Evolutionary conservation across 2,329 filamentous ascomycete genomes (phyloP).

Genomic region (Diaporthe nobilis): DNA sequence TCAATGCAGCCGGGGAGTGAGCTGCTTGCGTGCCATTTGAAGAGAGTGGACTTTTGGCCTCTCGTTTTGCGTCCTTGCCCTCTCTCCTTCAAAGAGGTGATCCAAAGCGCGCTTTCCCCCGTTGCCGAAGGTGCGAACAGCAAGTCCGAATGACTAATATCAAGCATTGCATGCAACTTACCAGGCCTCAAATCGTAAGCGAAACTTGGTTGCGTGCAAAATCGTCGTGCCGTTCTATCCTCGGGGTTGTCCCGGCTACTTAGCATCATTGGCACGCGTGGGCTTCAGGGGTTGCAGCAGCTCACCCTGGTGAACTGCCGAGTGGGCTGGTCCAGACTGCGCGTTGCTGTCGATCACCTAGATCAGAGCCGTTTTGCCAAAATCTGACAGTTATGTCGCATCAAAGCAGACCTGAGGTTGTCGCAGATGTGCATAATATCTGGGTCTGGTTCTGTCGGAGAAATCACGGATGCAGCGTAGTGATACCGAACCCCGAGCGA

Average conservation of each 20-base stretch:
- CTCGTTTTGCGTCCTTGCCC: background rate
- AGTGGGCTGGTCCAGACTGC: background rate
- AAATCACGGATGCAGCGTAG: background rate
- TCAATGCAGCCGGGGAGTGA: background rate
- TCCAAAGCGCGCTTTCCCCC: background rate
- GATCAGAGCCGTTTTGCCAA: background rate
- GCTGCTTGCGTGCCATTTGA: background rate
- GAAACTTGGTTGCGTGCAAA: background rate
- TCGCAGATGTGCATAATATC: background rate
- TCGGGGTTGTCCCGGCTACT: background rate
- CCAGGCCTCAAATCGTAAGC: background rate
- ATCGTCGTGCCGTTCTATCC: background rate
- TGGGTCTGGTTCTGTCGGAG: background rate
- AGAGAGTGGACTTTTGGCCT: background rate
- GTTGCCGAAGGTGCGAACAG: background rate
- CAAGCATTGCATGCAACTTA: background rate
- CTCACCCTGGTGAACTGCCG: background rate
- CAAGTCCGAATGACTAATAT: background rate
- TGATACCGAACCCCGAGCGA: constrained; percentile 28
- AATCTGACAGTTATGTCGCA: constrained; percentile 3
- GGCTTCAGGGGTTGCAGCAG: background rate
- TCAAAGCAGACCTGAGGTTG: background rate
- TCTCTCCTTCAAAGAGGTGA: background rate
- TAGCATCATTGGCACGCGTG: background rate
- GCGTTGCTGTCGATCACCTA: background rate